Evolutionary conservation across 1,139 yeast species (phyloP).

Genomic region (Hemisphaericaspora subhashii): DNA sequence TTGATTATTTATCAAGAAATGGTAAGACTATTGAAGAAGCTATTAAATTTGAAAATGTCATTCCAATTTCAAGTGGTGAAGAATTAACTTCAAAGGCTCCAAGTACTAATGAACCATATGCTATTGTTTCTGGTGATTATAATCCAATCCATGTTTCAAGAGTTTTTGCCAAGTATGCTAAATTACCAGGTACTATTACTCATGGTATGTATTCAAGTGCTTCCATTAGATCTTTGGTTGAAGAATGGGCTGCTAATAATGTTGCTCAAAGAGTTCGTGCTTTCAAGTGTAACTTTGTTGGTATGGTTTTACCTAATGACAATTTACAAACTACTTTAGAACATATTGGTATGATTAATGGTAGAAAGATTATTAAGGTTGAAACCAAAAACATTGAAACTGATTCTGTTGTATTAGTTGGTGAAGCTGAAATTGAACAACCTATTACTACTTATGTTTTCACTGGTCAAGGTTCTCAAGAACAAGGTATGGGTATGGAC

Average conservation of each 20-base stretch:
- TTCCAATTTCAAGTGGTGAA: constrained; percentile 82
- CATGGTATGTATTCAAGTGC: constrained; percentile 99
- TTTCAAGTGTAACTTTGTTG: constrained; percentile 85
- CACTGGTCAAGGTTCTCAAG: constrained; percentile 99
- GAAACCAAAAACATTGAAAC: constrained; percentile 84
- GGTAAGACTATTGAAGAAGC: constrained; percentile 96
- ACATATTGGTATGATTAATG: constrained; percentile 98
- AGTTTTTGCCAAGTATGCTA: constrained; percentile 90
- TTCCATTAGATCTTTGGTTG: constrained; percentile 90
- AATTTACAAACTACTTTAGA: constrained; percentile 83
- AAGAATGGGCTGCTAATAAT: constrained; percentile 98
- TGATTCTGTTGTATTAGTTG: constrained; percentile 72
- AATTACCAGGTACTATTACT: constrained; percentile 94
- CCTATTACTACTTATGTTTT: constrained; percentile 95
- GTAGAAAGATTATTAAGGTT: constrained; percentile 94
- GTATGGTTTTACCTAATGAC: constrained; percentile 97
- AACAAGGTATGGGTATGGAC: constrained; percentile 99
- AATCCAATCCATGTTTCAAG: constrained; percentile 98
- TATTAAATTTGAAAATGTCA: constrained; percentile 81
- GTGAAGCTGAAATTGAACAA: constrained; percentile 98
- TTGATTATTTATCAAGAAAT: constrained; percentile 87
- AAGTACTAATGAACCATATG: constrained; percentile 90
- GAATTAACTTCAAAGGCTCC: constrained; percentile 75
- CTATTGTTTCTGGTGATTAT: constrained; percentile 96
- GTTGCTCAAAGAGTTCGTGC: constrained; percentile 96